Percentiles rank a stretch among this genome's conserved stretches.
Conservation (phyloP, 1,139 yeast genomes). For the Kazachstania sp. region DNA sequence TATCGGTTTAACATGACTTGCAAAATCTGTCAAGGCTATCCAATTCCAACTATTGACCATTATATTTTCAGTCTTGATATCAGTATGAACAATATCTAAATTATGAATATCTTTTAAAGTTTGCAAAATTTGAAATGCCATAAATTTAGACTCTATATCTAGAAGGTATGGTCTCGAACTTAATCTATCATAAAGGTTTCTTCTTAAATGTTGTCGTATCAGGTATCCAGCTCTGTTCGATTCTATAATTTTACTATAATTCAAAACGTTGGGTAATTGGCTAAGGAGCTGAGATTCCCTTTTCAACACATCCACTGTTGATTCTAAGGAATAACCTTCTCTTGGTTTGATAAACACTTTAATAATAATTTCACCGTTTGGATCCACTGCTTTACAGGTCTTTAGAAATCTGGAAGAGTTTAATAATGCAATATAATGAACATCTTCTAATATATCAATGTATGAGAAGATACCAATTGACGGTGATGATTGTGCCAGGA, state of each 20-base stretch:
- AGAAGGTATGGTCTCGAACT: slow-evolving; percentile 84
- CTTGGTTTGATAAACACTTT: slow-evolving; percentile 77
- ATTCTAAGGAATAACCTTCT: slow-evolving; percentile 33
- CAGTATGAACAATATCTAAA: slow-evolving; percentile 69
- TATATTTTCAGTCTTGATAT: slow-evolving; percentile 81
- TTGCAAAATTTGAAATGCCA: slow-evolving; percentile 66
- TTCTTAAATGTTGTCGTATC: slow-evolving; percentile 69
- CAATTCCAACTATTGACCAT: slow-evolving; percentile 86
- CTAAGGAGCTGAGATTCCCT: slow-evolving; percentile 33
- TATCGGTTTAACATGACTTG: slow-evolving; percentile 68
- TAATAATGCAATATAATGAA: slow-evolving; percentile 64
- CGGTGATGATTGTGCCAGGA: slow-evolving; percentile 83
- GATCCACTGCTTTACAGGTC: slow-evolving; percentile 69
- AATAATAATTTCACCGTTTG: slow-evolving; percentile 61
- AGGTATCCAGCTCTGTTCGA: slow-evolving; percentile 90
- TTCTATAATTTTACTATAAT: slow-evolving; percentile 68
- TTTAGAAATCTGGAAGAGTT: slow-evolving; percentile 78
- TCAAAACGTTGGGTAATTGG: slow-evolving; percentile 54
- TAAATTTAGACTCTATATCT: slow-evolving; percentile 72
- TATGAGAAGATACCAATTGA: slow-evolving; percentile 90
- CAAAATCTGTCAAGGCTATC: slow-evolving; percentile 75
- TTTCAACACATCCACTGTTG: slow-evolving; percentile 16
- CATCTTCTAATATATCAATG: slow-evolving; percentile 63
- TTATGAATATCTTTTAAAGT: slow-evolving; percentile 59
- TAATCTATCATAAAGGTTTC: slow-evolving; percentile 76